Conservation (phyloP, 1,284 basidiomycete species). For the Boletellus sp. region DNA sequence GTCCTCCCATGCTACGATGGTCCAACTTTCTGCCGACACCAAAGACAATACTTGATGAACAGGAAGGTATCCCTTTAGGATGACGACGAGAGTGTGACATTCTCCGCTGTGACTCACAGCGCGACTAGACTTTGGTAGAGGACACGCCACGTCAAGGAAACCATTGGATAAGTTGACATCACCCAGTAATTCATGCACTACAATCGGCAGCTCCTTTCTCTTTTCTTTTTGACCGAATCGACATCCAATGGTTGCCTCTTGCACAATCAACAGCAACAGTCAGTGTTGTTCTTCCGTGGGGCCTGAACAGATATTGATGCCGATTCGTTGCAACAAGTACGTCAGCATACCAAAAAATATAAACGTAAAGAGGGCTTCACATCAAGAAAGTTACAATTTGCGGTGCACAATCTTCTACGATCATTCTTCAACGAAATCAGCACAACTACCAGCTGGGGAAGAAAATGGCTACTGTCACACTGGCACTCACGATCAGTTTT, state of each 20-base stretch:
- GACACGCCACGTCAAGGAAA: too few species aligned
- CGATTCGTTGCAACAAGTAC: neutral
- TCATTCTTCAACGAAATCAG: neutral
- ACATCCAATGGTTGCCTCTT: too few species aligned
- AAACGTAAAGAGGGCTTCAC: neutral
- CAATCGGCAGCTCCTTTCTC: too few species aligned
- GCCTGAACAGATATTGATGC: neutral
- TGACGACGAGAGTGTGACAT: neutral
- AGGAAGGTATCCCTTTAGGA: neutral
- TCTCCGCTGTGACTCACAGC: too few species aligned
- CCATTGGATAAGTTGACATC: too few species aligned
- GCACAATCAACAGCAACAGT: neutral
- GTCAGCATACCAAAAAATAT: neutral
- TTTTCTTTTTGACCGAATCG: too few species aligned
- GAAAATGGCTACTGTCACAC: neutral
- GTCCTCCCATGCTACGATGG: too few species aligned
- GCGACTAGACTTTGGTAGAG: too few species aligned
- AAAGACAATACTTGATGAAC: neutral
- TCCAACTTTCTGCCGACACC: neutral
- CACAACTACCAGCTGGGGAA: neutral
- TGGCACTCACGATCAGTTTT: neutral
- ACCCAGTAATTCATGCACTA: too few species aligned
- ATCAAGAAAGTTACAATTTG: neutral
- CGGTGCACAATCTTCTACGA: conserved; percentile 3
- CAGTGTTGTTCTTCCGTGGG: neutral